Conservation (phyloP, 192 early-diverging fungal species). For the Coemansia sp. region DNA sequence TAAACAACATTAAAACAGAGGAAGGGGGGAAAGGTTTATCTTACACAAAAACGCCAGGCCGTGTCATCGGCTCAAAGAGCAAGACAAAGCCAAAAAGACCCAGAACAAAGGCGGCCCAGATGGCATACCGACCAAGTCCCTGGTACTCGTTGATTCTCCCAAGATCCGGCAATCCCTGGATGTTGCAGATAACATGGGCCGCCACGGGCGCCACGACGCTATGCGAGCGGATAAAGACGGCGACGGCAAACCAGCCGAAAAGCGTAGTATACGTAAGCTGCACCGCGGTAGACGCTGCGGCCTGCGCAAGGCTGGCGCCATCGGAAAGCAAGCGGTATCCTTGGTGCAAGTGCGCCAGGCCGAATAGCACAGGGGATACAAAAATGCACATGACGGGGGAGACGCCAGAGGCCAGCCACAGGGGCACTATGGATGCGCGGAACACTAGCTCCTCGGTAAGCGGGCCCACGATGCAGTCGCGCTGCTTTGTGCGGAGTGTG, state of each 20-base stretch:
- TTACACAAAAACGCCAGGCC: constrained; percentile 25
- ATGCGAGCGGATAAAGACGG: constrained; percentile 20
- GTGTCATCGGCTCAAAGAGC: constrained; percentile 50
- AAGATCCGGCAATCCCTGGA: constrained; percentile 31
- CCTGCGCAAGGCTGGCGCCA: neutral
- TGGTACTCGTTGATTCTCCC: neutral
- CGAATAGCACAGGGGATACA: constrained; percentile 43
- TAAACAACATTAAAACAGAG: neutral
- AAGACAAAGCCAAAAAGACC: constrained; percentile 20
- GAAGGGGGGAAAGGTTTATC: neutral
- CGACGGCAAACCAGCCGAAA: constrained; percentile 46
- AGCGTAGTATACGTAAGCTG: constrained; percentile 42
- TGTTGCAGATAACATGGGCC: constrained; percentile 39
- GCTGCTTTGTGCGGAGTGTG: constrained; percentile 8
- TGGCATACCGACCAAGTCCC: constrained; percentile 7
- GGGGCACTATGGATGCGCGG: constrained; percentile 22
- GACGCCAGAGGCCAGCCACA: constrained; percentile 23
- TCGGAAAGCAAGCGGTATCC: constrained; percentile 5
- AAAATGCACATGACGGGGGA: constrained; percentile 2
- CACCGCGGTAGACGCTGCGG: constrained; percentile 7
- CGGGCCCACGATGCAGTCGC: constrained; percentile 39
- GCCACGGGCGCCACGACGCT: constrained; percentile 28
- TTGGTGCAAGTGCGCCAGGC: constrained; percentile 41
- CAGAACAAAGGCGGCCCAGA: constrained; percentile 31
- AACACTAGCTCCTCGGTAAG: constrained; percentile 48